Conservation (phyloP, 1,139 yeast genomes). For the Citeromyces hawaiiensis region DNA sequence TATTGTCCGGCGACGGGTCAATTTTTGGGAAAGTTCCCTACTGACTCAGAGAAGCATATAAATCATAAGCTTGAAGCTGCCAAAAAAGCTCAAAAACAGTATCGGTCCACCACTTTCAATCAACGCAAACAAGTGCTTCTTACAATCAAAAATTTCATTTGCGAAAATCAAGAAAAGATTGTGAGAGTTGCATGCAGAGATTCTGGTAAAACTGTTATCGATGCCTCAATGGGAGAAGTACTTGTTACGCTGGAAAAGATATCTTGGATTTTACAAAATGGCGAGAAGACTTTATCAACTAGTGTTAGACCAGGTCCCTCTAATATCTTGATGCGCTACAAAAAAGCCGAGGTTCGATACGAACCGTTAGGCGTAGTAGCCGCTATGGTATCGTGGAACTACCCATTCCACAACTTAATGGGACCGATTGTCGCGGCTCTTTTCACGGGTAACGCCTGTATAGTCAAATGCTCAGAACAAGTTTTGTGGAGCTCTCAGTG, state of each 20-base stretch:
- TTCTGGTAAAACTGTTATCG: constrained; percentile 90
- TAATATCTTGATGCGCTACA: constrained; percentile 67
- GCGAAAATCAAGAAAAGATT: constrained; percentile 73
- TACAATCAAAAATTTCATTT: constrained; percentile 58
- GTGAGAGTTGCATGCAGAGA: constrained; percentile 93
- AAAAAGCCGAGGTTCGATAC: constrained; percentile 84
- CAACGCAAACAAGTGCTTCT: constrained; percentile 57
- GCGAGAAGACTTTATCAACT: constrained; percentile 57
- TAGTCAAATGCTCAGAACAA: constrained; percentile 88
- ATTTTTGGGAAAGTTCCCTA: constrained; percentile 56
- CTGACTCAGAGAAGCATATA: constrained; percentile 54
- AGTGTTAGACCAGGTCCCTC: constrained; percentile 82
- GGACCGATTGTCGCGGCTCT: constrained; percentile 86
- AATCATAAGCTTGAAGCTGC: constrained; percentile 49
- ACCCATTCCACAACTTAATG: constrained; percentile 84
- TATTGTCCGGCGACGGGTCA: constrained; percentile 97
- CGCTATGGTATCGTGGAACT: constrained; percentile 92
- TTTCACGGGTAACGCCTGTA: constrained; percentile 82
- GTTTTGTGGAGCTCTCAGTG: constrained; percentile 90
- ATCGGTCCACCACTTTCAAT: constrained; percentile 47
- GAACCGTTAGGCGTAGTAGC: constrained; percentile 85
- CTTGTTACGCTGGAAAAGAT: constrained; percentile 88
- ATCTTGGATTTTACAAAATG: constrained; percentile 79
- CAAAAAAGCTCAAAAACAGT: constrained; percentile 40
- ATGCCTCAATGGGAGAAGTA: constrained; percentile 93